A percentile compares a stretch with the other conserved stretches of the same genome.
Conservation (phyloP, 106 monocot species). For the Phalaenopsis equestris region DNA sequence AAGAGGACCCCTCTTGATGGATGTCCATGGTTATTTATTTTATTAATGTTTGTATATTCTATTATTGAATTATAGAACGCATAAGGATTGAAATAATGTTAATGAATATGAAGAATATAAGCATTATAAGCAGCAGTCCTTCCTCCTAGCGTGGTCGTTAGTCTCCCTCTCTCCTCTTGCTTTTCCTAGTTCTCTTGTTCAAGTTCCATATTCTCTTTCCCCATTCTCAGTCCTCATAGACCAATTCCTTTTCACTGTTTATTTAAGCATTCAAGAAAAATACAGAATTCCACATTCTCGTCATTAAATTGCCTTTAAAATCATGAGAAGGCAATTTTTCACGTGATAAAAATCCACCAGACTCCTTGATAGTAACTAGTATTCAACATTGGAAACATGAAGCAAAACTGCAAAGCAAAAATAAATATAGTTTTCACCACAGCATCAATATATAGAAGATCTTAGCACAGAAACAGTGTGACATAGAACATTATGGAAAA, state of each 20-base stretch:
- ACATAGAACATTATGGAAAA: neutral
- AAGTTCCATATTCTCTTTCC: no score
- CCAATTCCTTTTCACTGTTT: neutral
- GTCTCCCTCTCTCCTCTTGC: no score
- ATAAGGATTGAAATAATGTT: no score
- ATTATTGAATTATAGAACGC: no score
- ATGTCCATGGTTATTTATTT: no score
- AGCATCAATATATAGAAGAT: neutral
- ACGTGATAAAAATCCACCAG: neutral
- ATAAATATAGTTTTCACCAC: neutral
- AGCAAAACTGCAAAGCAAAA: neutral
- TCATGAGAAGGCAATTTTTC: neutral
- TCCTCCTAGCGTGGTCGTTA: no score
- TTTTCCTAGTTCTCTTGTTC: no score
- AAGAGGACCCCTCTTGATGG: no score
- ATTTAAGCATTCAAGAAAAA: neutral
- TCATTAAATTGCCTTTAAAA: neutral
- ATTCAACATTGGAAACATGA: neutral
- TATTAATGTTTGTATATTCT: no score
- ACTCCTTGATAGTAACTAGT: neutral
- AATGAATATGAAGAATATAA: no score
- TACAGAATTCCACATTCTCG: neutral
- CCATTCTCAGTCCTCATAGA: no score
- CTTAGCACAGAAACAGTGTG: neutral
- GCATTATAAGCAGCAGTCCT: no score